These are phyloP conservation scores for Knufia petricola DNA, from an alignment of 2,329 filamentous ascomycete genomes.

Conservation along the genomic window DNA sequence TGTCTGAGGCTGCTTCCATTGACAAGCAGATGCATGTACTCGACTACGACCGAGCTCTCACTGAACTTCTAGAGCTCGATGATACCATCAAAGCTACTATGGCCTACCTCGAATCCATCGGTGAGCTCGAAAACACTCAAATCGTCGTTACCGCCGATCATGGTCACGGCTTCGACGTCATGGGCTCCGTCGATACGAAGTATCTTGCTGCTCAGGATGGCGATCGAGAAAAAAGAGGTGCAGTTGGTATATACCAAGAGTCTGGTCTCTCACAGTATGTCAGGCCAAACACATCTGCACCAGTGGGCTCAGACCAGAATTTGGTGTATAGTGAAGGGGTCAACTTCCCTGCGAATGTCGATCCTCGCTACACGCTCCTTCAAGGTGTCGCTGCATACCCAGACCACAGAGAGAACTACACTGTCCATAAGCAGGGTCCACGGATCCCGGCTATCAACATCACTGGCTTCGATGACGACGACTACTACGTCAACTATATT, in stretches of 20 bases:
- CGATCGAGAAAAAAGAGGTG: conserved; percentile 64
- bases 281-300: conserved; percentile 32
- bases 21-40: conserved; percentile 85
- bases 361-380: conserved; percentile 71
- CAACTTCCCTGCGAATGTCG: conserved; percentile 76
- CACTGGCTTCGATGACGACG: conserved; percentile 40
- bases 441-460: conserved; percentile 51
- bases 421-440: conserved; percentile 56
- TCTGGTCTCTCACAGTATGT: conserved; percentile 71
- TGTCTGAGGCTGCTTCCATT: conserved; percentile 76
- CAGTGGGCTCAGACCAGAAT: conserved; percentile 46
- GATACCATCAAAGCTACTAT: conserved; percentile 71
- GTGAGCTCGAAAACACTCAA: conserved; percentile 63
- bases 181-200: conserved; percentile 68
- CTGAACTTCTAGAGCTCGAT: conserved; percentile 75
- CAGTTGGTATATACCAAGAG: conserved; percentile 62
- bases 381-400: conserved; percentile 62
- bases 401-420: conserved; percentile 68
- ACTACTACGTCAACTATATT: conserved; percentile 58
- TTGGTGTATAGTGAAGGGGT: conserved; percentile 59
- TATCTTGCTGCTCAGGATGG: conserved; percentile 56
- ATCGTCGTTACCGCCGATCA: conserved; percentile 79
- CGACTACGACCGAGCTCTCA: conserved; percentile 77
- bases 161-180: conserved; percentile 83
- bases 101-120: conserved; percentile 55